Conservation (phyloP, 2,329 filamentous ascomycete genomes). For the Lasiodiplodia theobromae region DNA sequence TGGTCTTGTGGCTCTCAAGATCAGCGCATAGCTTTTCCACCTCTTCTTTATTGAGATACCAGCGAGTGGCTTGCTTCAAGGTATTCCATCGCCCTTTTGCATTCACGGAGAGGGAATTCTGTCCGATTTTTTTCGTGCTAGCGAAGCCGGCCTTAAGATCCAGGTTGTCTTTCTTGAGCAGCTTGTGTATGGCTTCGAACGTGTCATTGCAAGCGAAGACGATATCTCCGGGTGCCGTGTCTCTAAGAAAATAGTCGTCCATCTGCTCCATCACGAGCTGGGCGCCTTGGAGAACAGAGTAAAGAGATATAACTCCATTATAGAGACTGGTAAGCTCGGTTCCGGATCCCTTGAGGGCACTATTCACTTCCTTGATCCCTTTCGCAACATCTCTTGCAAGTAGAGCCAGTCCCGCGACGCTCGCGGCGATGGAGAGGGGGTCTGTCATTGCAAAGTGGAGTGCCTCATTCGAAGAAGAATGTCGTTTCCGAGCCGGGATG, state of each 20-base stretch:
- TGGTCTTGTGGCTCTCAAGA: conserved; percentile 2
- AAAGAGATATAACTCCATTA: neutral
- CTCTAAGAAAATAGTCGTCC: neutral
- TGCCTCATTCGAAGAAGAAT: neutral
- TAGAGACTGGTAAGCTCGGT: neutral
- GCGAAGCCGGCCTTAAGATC: neutral
- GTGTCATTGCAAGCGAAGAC: conserved; percentile 5
- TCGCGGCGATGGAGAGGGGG: conserved; percentile 5
- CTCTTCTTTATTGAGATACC: conserved; percentile 8
- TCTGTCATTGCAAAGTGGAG: neutral
- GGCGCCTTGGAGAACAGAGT: neutral
- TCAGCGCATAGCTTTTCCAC: conserved; percentile 2
- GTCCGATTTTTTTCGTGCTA: too few relatives aligned
- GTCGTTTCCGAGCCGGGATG: neutral
- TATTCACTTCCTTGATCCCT: conserved; percentile 2
- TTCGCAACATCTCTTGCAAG: conserved; percentile 10
- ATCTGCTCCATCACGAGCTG: conserved; percentile 11
- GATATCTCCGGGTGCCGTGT: neutral
- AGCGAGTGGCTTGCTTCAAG: conserved; percentile 2
- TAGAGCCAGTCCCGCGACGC: conserved; percentile 2
- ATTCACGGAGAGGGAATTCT: neutral
- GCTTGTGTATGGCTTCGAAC: neutral
- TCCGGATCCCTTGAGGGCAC: neutral
- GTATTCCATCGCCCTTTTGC: neutral
- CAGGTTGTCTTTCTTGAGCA: neutral